Base-by-base conservation (phyloP, 306 rosid genomes). In the Sphenostylis stenocarpa region DNA sequence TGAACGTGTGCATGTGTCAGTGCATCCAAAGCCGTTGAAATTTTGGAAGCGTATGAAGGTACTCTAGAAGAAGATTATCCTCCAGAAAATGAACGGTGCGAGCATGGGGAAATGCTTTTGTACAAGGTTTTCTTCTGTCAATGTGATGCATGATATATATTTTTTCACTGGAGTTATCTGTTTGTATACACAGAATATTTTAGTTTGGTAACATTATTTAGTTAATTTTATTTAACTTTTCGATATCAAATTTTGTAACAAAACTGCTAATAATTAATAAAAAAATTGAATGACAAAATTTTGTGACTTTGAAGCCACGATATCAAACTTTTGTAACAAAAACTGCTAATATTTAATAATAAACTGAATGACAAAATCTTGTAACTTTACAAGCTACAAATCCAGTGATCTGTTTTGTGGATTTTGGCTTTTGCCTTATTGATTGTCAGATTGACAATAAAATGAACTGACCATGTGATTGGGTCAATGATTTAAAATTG, bases 21-120 rank as follows among this genome's bases (percentile, higher is more conserved):
- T 79, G 88, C 90, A 15, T 77, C 90, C 51, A 95, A 95, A 83
- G 97, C 99, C 11, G 94, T 95, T 82, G 99, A 95, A 82, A 95
- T 95, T 86, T 85, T 95, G 84, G 99, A 95, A 89, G 99, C 99
- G 62, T 95, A 95, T 74, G 99, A 92, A 82, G 99, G 99, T 66
- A 95, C 99, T 3, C 87, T 95, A 41, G 99, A 95, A 87, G 97
- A 92, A 78, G 97, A 92, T 86, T 67, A 89, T 79, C 99, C 97
- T 86, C 97, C 97, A 15, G 97, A 90, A 14, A 89, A 91, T 88
- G 99, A 95, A 78, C 96, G 99, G 61, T 90, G 91, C 57, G 99
- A 95, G 86, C 99, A 95, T 79, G 99, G 97, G 77, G 99, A 92
- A 85, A 95, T 95, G 99, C 92, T 95, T 70, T 82, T 95, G 52